Evolutionary conservation across 2,329 filamentous ascomycete species (phyloP), one percentile per base, ranked within the genome.

Genomic region (Sclerotinia subarctica): DNA sequence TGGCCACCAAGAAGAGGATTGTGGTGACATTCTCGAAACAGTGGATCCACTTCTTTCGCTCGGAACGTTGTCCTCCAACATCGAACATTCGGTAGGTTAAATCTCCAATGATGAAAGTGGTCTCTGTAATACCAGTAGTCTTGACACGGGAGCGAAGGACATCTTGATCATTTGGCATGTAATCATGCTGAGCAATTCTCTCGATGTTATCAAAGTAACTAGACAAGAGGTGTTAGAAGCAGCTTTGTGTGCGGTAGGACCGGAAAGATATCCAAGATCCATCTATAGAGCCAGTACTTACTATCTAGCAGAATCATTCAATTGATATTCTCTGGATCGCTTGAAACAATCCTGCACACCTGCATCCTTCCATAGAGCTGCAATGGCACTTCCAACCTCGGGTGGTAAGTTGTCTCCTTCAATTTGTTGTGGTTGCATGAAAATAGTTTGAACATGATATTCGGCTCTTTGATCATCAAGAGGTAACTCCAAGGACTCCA

Each of bases 261-360:
- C 8, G 3, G 59, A 51, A 10, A 21, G 59, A 24, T 62, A 13
- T 62, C 29, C 29, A 2, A n/a, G 15, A 13, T 51, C 0, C 29
- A 21, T 51, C 32, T 29, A 51, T 35, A 38, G 26, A 46, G 19
- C 15, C 51, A 32, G 42, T 6, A 83, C 91, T 77, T 83, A 97
- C 93, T 97, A 99, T 81, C 89, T 88, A 72, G 98, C 82, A 76
- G 98, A 98, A 82, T 98, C 95, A 78, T 98, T 94, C 69, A 98
- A 85, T 46, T 95, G 94, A 80, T 96, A 98, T 82, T 98, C 94
- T 72, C 77, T 83, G 70, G 71, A 80, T 96, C 97, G 76, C 93
- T 95, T 81, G 94, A 95, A 70, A 88, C 85, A 76, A 96, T 96
- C 83, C 78, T 93, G 92, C 64, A 99, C 92, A 70, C 94, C 93